Evolutionary conservation across 2,329 filamentous ascomycete species (phyloP).

Genomic region (Claviceps pusilla): DNA sequence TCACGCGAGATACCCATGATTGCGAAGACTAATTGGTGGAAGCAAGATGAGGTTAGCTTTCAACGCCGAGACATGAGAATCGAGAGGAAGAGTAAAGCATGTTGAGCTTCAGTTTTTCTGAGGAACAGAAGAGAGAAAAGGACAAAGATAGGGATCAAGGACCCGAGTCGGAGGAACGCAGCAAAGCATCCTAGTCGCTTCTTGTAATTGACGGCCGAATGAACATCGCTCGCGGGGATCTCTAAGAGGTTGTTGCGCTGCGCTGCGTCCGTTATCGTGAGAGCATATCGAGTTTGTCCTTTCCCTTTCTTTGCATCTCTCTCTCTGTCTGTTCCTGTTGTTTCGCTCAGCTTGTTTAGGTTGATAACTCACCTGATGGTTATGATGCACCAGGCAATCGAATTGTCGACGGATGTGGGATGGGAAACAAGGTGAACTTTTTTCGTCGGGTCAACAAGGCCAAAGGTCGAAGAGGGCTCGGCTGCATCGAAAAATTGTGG

Average conservation of each 20-base stretch:
- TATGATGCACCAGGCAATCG: conserved; percentile 34
- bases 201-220: background rate
- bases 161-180: background rate
- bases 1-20: conserved; percentile 99
- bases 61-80: background rate
- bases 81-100: background rate
- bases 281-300: background rate
- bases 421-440: conserved; percentile 19
- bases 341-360: background rate
- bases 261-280: background rate
- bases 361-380: conserved; percentile 33
- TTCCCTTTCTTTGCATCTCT: background rate
- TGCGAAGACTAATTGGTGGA: conserved; percentile 45
- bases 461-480: conserved; percentile 16
- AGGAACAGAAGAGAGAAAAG: background rate
- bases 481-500: conserved; percentile 23
- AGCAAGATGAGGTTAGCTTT: conserved; percentile 10
- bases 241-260: background rate
- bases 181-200: background rate
- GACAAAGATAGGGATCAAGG: no score
- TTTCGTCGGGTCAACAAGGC: conserved; percentile 11
- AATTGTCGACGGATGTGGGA: conserved; percentile 24
- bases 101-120: background rate
- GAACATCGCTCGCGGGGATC: background rate
- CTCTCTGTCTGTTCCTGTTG: background rate